Evolutionary conservation across 306 rosid genomes (phyloP), one percentile per base, ranked within the genome.

Genomic region (Malus sylvestris): DNA sequence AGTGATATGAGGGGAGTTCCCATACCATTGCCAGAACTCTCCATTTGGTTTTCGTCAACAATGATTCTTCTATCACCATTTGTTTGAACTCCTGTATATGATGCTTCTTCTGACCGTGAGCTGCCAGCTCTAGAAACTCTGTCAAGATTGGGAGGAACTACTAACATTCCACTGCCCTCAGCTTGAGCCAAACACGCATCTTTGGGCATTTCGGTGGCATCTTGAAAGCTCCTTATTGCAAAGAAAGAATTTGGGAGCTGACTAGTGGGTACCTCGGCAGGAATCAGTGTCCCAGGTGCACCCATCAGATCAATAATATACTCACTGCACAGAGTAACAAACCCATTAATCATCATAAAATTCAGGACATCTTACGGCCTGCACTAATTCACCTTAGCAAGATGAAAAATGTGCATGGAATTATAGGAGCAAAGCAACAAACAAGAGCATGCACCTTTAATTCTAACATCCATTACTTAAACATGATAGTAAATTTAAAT

Each of bases 231-330:
- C 86, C 97, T 88, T 72, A 78, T 72, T 72, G 88, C 86, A 82
- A 91, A 93, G 76, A 96, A 86, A 57, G 85, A 84, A 83, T 82
- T 88, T 79, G 88, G 89, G 42, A 95, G 86, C 84, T 95, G 98
- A 81, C 93, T 83, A 78, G 96, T 92, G 52, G 97, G 97, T 33
- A 88, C 93, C 83, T 95, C 98, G 13, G 97, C 91, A 72, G 99
- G 99, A 83, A 95, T 95, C 68, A 92, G 91, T 29, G 97, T 78
- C 53, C 99, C 99, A 68, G 99, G 99, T 78, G 99, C 97, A 80
- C 99, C 99, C 99, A 95, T 95, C 83, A 95, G 84, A 86, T 95
- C 99, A 74, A 95, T 86, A 62, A 95, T 95, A 83, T 90, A 95
- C 86, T 96, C 99, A 86, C 99, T 96, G 93, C 93, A 90, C 67